Conservation (phyloP, 371 early-diverging fungal genomes). For the Fennellomyces sp. region DNA sequence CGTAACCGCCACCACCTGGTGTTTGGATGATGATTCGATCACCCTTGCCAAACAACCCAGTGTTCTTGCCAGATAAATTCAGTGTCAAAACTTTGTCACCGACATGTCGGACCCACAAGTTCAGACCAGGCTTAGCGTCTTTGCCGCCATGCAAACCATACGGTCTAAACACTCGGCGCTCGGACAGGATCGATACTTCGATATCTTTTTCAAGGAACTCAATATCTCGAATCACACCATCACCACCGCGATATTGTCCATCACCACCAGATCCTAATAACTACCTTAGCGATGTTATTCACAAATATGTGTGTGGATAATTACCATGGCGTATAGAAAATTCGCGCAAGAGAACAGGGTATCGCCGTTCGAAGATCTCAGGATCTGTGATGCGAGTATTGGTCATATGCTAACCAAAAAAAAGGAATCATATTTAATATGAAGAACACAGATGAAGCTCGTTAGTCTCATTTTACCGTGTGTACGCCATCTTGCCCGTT, state of each 20-base stretch:
- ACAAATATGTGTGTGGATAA: too few species aligned
- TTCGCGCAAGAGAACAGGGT: constrained; percentile 88
- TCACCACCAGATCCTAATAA: constrained; percentile 78
- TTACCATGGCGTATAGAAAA: constrained; percentile 75
- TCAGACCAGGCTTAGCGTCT: constrained; percentile 74
- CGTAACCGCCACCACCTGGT: constrained; percentile 94
- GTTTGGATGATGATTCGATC: constrained; percentile 86
- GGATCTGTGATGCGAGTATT: constrained; percentile 97
- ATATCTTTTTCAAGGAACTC: constrained; percentile 77
- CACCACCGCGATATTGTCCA: constrained; percentile 83
- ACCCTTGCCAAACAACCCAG: constrained; percentile 72
- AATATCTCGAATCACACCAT: constrained; percentile 86
- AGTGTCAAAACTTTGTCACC: constrained; percentile 44
- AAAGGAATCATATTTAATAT: too few species aligned
- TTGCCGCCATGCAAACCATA: constrained; percentile 91
- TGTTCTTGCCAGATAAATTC: constrained; percentile 89
- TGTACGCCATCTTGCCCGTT: constrained; percentile 80
- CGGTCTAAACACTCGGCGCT: constrained; percentile 89
- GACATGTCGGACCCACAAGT: constrained; percentile 74
- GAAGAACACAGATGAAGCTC: background rate
- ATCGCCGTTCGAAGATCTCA: constrained; percentile 93
- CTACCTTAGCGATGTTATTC: too few species aligned
- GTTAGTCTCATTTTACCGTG: constrained; percentile 35
- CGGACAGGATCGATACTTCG: constrained; percentile 90
- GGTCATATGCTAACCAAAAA: constrained; percentile 84